These are phyloP conservation scores for Striga hermonthica DNA, from an alignment of 305 asterid species.

Conservation along the genomic window DNA sequence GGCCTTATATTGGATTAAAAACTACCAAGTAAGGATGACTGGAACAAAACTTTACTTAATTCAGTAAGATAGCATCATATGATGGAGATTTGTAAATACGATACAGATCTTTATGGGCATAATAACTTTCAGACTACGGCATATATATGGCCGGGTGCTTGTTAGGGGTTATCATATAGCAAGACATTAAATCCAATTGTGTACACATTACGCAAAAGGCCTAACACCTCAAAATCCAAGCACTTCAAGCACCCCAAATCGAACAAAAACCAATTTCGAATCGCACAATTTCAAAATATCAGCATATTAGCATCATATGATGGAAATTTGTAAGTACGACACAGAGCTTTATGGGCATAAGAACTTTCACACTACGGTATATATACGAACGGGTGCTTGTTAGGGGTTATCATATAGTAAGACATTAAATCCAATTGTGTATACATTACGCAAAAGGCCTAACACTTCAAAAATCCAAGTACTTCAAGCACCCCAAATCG, in stretches of 20 bases:
- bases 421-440: no score
- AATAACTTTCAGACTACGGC: background rate
- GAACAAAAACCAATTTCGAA: constrained; percentile 1
- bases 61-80: background rate
- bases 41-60: background rate
- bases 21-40: background rate
- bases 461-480: no score
- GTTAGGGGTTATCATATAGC: background rate
- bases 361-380: background rate
- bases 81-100: background rate
- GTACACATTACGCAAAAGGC: no score
- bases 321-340: background rate
- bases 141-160: background rate
- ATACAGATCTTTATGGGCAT: background rate
- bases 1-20: background rate
- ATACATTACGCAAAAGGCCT: no score
- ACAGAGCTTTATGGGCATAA: background rate
- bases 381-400: background rate
- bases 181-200: no score
- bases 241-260: background rate
- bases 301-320: constrained; percentile 8
- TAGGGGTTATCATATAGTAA: background rate
- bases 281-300: background rate
- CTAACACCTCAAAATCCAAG: no score
- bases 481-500: background rate